These are phyloP conservation scores for Phytophthora sp. DNA, from an alignment of 352 stramenopile genomes.

Conservation along the genomic window DNA sequence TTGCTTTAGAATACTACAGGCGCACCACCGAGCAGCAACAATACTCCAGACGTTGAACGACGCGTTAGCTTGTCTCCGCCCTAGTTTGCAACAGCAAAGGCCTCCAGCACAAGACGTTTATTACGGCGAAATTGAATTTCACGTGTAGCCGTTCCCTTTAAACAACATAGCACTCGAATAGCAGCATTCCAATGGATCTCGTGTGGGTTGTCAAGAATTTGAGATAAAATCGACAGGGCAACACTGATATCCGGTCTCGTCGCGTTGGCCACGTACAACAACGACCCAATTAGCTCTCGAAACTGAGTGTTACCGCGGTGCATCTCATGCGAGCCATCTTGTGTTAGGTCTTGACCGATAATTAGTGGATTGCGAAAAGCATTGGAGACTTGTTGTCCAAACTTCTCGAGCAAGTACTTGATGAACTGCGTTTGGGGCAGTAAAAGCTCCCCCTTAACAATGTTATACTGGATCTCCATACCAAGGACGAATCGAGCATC, in stretches of 20 bases:
- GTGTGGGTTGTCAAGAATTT: not conserved
- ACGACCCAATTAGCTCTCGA: conserved; percentile 4
- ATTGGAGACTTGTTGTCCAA: not conserved
- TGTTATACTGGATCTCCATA: not conserved
- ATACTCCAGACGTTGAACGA: not conserved
- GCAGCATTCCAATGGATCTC: not conserved
- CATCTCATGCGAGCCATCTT: not conserved
- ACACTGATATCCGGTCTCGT: conserved; percentile 17
- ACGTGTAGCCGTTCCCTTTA: not conserved
- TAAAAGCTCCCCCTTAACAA: not conserved
- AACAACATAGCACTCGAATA: not conserved
- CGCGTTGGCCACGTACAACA: conserved; percentile 24
- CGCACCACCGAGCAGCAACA: not conserved
- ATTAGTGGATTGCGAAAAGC: conserved; percentile 4
- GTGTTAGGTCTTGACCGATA: not conserved
- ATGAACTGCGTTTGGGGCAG: not conserved
- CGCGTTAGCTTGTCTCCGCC: not conserved
- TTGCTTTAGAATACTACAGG: not conserved
- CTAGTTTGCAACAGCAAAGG: not conserved
- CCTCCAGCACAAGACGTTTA: not conserved
- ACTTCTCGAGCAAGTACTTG: not conserved
- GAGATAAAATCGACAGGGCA: not conserved
- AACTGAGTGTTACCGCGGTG: not conserved
- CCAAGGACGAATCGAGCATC: not conserved
- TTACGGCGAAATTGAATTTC: not conserved